A percentile compares a stretch with the other conserved stretches of the same genome.
Evolutionary conservation across 2,329 filamentous ascomycete genomes (phyloP).

Genomic region (Aspergillus carbonarius): DNA sequence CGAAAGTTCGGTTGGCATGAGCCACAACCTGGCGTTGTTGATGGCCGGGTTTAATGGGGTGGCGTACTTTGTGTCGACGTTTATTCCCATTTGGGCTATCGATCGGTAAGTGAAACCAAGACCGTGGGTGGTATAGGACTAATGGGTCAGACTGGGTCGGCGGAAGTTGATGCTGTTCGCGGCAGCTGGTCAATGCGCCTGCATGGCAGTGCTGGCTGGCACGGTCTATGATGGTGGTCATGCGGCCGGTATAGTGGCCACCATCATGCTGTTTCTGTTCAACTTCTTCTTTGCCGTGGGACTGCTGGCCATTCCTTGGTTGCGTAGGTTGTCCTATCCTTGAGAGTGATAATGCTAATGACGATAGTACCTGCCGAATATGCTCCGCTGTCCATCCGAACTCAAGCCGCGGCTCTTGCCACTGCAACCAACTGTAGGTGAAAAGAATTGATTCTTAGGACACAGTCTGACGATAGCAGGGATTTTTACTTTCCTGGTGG

Average conservation of each 20-base stretch:
- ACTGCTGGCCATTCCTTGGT: slow-evolving; percentile 47
- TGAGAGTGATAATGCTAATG: slow-evolving; percentile 22
- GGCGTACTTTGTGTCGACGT: slow-evolving; percentile 40
- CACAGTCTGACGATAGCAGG: slow-evolving; percentile 20
- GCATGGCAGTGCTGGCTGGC: slow-evolving; percentile 50
- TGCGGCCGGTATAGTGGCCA: slow-evolving; percentile 44
- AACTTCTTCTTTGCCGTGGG: slow-evolving; percentile 56
- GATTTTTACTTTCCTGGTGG: slow-evolving; percentile 50
- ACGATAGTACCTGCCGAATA: slow-evolving; percentile 46
- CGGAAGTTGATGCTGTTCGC: slow-evolving; percentile 61
- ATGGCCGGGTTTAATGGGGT: slow-evolving; percentile 45
- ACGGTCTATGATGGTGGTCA: slow-evolving; percentile 43
- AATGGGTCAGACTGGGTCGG: slow-evolving; percentile 43
- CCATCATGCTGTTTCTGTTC: slow-evolving; percentile 55
- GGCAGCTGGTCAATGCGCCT: slow-evolving; percentile 51
- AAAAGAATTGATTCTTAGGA: slow-evolving; percentile 6
- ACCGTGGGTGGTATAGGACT: background rate
- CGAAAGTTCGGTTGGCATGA: slow-evolving; percentile 46
- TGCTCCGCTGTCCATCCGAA: slow-evolving; percentile 48
- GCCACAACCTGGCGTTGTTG: slow-evolving; percentile 36
- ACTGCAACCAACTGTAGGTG: slow-evolving; percentile 49
- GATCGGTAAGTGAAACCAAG: slow-evolving; percentile 24
- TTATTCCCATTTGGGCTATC: slow-evolving; percentile 41
- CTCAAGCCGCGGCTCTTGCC: slow-evolving; percentile 50
- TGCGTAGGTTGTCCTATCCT: slow-evolving; percentile 23